phyloP scores from a whole-genome alignment of 1,284 basidiomycete species.

The Cerrena zonata region DNA sequence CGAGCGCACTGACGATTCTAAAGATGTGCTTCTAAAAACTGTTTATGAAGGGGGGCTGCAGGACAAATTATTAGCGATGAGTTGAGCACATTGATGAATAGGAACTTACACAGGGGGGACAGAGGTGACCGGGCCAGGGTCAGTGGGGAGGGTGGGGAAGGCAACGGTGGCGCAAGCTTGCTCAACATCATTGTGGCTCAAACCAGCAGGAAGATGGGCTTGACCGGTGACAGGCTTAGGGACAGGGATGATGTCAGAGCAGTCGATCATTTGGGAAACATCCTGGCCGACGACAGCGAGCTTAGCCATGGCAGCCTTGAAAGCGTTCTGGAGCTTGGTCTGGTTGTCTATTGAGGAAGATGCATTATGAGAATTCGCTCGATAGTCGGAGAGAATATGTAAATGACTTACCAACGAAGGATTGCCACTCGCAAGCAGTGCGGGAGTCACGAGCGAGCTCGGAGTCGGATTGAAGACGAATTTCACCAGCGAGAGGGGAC shows the following conservation, averaged over 20 bases:
- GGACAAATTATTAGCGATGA: not conserved
- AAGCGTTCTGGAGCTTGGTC: constrained; percentile 6
- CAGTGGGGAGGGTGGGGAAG: constrained; percentile 13
- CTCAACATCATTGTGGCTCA: constrained; percentile 8
- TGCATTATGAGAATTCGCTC: not conserved
- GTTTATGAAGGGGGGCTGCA: constrained; percentile 4
- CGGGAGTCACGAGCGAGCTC: constrained; percentile 23
- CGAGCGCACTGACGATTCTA: no score
- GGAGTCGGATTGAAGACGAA: constrained; percentile 33
- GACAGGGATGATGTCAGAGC: constrained; percentile 8
- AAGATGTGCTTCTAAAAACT: not conserved
- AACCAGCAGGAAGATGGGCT: constrained; percentile 8
- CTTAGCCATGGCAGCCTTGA: constrained; percentile 9
- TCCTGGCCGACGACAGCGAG: constrained; percentile 5
- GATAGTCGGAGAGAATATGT: not conserved
- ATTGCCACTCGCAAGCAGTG: constrained; percentile 35
- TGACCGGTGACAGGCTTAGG: constrained; percentile 1
- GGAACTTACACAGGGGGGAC: constrained; percentile 7
- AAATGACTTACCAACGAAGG: constrained; percentile 23
- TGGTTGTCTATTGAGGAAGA: constrained; percentile 9
- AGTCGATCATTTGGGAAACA: constrained; percentile 1
- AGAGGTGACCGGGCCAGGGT: constrained; percentile 11
- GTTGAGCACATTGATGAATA: no score
- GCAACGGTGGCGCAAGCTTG: constrained; percentile 10
- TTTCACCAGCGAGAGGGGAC: constrained; percentile 27